Base-by-base conservation (phyloP, 2,329 filamentous ascomycete genomes). In the Rhexocercosporidium sp. region DNA sequence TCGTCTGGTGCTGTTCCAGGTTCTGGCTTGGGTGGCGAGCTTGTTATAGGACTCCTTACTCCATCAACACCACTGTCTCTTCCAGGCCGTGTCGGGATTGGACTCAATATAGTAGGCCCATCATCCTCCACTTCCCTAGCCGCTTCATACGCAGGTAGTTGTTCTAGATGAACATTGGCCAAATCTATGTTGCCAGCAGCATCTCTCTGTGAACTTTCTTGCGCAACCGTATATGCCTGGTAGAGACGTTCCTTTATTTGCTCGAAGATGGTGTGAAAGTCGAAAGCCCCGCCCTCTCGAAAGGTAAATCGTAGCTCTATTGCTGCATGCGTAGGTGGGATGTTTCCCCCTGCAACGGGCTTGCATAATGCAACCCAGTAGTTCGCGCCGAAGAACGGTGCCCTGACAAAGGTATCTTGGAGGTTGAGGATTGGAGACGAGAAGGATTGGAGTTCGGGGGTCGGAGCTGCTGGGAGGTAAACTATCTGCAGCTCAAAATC, bases 201-300 rank as follows among this genome's bases (percentile, higher is more conserved):
- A 4, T 59, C 82, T 54, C 79, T 82, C 71, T 83, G 84, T n/a
- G 90, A 90, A 70, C 85, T 88, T 74, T 92, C 90, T 64, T 90
- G 81, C 37, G 90, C 90, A 66, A 92, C 85, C 65, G 96, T 92
- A 44, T 94, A 88, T 8, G 90, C 93, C 74, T 97, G 93, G 71
- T 91, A 86, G 65, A 97, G 81, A 7, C 93, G 87, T 76, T 97
- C 94, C 77, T 93, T 94, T 71, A 97, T 89, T 65, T 91, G 85
- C 74, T 96, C 93, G 76, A 94, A 97, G 62, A 88, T 88, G 60
- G 88, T 87, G 74, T 94, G 90, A 76, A 97, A 98, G 73, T 97
- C 94, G 78, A 92, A 96, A 66, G 94, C 94, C n/a, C 95, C 95
- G 51, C 95, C 95, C 70, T 98, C 94, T 77, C 94, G 94, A 83